Evolutionary conservation across 441 rosid species (phyloP).

Genomic region (Lagerstroemia fauriei): DNA sequence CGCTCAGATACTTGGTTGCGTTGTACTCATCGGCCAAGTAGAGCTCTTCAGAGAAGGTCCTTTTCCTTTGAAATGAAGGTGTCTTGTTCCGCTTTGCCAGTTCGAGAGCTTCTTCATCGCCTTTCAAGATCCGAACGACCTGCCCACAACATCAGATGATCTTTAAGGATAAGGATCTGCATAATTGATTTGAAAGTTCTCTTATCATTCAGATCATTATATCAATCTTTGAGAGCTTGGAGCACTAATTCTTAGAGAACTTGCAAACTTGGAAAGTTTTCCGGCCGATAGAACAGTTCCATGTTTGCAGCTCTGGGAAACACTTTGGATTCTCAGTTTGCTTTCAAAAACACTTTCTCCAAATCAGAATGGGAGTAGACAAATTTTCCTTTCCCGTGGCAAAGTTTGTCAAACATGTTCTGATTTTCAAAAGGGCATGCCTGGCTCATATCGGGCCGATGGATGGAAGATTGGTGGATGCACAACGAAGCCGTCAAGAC

Average conservation of each 20-base stretch:
- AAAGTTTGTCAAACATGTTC: not conserved
- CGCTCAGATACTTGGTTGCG: slow-evolving; percentile 56
- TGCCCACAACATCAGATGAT: slow-evolving; percentile 31
- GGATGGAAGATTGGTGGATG: slow-evolving; percentile 53
- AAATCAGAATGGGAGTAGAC: not conserved
- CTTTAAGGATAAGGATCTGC: not conserved
- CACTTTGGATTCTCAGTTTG: too few species aligned
- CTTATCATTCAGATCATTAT: too few species aligned
- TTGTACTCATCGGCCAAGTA: slow-evolving; percentile 72
- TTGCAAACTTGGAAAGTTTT: not conserved
- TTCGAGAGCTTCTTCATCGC: slow-evolving; percentile 49
- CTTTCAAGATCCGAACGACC: slow-evolving; percentile 63
- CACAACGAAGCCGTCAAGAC: slow-evolving; percentile 61
- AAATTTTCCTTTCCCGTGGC: not conserved
- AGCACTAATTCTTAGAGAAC: not conserved
- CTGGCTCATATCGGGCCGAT: slow-evolving; percentile 81
- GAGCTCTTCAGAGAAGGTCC: slow-evolving; percentile 77
- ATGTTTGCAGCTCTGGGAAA: not conserved
- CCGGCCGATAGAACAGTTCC: too few species aligned
- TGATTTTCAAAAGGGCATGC: slow-evolving; percentile 40
- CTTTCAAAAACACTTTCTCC: not conserved
- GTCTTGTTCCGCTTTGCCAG: slow-evolving; percentile 37
- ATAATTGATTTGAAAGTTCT: too few species aligned
- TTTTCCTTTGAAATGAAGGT: slow-evolving; percentile 41
- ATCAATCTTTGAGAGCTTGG: not conserved